Percentiles rank a stretch among this genome's conserved stretches.
These are phyloP conservation scores for Euphorbia schlechtendalii DNA, from an alignment of 441 rosid species.

Conservation along the genomic window DNA sequence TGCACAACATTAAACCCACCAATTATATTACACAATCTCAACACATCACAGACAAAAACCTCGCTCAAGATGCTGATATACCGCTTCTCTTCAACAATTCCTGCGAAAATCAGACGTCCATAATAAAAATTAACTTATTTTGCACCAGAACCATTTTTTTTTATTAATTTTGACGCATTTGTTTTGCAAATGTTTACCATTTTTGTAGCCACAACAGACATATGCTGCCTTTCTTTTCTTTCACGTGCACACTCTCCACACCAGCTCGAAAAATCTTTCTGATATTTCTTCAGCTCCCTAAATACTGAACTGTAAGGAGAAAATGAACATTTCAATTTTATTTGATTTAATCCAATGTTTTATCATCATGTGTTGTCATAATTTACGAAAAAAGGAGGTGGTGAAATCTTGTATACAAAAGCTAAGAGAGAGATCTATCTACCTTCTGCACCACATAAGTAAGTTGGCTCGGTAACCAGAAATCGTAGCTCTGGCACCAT, in stretches of 20 bases:
- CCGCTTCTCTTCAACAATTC: conserved; percentile 47
- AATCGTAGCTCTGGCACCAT: conserved; percentile 89
- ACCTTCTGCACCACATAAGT: conserved; percentile 94
- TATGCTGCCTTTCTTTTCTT: conserved; percentile 47
- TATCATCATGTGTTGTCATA: no score
- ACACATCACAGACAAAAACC: neutral
- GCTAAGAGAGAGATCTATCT: conserved; percentile 12
- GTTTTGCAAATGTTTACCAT: conserved; percentile 32
- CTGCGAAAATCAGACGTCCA: conserved; percentile 24
- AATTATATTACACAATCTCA: neutral
- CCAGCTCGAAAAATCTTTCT: conserved; percentile 74
- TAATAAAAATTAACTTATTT: neutral
- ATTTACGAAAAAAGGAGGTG: neutral
- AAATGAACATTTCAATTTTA: no score
- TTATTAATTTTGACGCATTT: neutral
- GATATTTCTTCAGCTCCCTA: conserved; percentile 68
- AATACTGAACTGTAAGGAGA: conserved; percentile 51
- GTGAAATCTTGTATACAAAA: conserved; percentile 31
- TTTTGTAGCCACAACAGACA: conserved; percentile 47
- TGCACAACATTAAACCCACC: conserved; percentile 2
- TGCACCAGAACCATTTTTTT: neutral
- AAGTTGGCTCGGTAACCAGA: conserved; percentile 67
- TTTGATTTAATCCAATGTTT: no score
- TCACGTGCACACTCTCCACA: conserved; percentile 69
- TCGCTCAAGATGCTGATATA: conserved; percentile 38